Percentiles rank a stretch among this genome's conserved stretches.
phyloP scores from a whole-genome alignment of 2,329 filamentous ascomycete genomes.

The Pseudodiploospora longispora region DNA sequence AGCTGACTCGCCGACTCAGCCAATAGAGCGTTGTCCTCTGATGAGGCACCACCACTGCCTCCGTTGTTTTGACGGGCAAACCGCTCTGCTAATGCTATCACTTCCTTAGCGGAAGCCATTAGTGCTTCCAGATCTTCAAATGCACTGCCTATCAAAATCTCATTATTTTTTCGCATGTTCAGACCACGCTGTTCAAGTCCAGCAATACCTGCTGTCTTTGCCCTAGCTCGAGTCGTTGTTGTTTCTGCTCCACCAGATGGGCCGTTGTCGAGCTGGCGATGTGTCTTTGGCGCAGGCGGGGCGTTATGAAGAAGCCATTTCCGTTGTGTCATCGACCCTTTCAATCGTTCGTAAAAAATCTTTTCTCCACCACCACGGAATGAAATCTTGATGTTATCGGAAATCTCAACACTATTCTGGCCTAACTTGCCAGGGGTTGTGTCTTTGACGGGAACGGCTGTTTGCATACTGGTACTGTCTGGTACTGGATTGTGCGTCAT shows the following conservation, averaged over 20 bases:
- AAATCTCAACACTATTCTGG: slow-evolving; percentile 42
- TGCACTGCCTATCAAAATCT: slow-evolving; percentile 82
- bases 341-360: slow-evolving; percentile 82
- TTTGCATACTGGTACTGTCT: slow-evolving; percentile 50
- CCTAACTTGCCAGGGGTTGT: slow-evolving; percentile 14
- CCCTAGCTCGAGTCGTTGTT: slow-evolving; percentile 21
- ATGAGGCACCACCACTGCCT: slow-evolving; percentile 49
- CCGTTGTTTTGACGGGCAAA: slow-evolving; percentile 64
- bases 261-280: slow-evolving; percentile 27
- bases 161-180: slow-evolving; percentile 84
- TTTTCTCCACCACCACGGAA: slow-evolving; percentile 86
- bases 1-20: slow-evolving; percentile 73
- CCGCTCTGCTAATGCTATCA: slow-evolving; percentile 83
- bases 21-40: slow-evolving; percentile 66
- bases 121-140: slow-evolving; percentile 95
- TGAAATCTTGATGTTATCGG: slow-evolving; percentile 80
- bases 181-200: slow-evolving; percentile 80
- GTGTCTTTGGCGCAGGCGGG: slow-evolving; percentile 70
- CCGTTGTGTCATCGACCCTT: slow-evolving; percentile 78
- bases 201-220: slow-evolving; percentile 77
- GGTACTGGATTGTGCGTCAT: slow-evolving; percentile 27
- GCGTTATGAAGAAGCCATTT: slow-evolving; percentile 93
- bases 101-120: slow-evolving; percentile 96
- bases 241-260: slow-evolving; percentile 18
- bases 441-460: slow-evolving; percentile 64